These are phyloP conservation scores for Kalmusia sp. DNA, from an alignment of 2,329 filamentous ascomycete genomes.

Conservation along the genomic window DNA sequence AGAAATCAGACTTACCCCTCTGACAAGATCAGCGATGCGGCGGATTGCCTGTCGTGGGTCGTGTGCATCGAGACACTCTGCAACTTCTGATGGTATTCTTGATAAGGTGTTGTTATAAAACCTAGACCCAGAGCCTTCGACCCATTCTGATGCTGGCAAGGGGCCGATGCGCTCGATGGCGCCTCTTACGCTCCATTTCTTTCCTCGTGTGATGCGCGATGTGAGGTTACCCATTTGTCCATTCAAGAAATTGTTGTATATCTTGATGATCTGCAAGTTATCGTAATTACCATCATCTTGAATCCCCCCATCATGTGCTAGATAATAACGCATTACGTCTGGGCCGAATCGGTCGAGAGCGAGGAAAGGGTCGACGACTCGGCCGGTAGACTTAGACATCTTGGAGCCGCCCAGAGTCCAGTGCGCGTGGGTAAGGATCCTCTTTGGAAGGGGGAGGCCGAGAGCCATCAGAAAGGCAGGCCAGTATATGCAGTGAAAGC, in stretches of 20 bases:
- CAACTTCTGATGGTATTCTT: slow-evolving; percentile 26
- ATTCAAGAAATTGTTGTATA: slow-evolving; percentile 82
- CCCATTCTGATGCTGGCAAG: slow-evolving; percentile 35
- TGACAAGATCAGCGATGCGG: slow-evolving; percentile 35
- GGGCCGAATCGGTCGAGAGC: slow-evolving; percentile 88
- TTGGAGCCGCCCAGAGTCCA: slow-evolving; percentile 93
- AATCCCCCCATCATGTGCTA: slow-evolving; percentile 81
- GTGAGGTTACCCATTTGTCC: slow-evolving; percentile 81
- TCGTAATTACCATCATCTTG: slow-evolving; percentile 82
- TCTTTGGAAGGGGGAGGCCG: slow-evolving; percentile 77
- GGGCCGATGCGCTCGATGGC: slow-evolving; percentile 57
- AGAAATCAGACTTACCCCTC: slow-evolving; percentile 28
- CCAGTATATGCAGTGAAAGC: slow-evolving; percentile 98
- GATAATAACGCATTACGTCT: slow-evolving; percentile 88
- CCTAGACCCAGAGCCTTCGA: slow-evolving; percentile 32
- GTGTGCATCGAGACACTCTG: slow-evolving; percentile 30
- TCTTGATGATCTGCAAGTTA: slow-evolving; percentile 75
- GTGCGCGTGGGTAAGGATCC: slow-evolving; percentile 87
- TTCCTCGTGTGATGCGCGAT: slow-evolving; percentile 71
- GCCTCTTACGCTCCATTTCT: slow-evolving; percentile 71
- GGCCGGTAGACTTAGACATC: slow-evolving; percentile 96
- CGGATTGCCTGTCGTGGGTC: slow-evolving; percentile 37
- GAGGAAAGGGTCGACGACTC: slow-evolving; percentile 93
- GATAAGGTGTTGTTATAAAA: slow-evolving; percentile 49
- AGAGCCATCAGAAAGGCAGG: slow-evolving; percentile 93